Evolutionary conservation across 2,329 filamentous ascomycete genomes (phyloP).

Genomic region (Colletotrichum scovillei): DNA sequence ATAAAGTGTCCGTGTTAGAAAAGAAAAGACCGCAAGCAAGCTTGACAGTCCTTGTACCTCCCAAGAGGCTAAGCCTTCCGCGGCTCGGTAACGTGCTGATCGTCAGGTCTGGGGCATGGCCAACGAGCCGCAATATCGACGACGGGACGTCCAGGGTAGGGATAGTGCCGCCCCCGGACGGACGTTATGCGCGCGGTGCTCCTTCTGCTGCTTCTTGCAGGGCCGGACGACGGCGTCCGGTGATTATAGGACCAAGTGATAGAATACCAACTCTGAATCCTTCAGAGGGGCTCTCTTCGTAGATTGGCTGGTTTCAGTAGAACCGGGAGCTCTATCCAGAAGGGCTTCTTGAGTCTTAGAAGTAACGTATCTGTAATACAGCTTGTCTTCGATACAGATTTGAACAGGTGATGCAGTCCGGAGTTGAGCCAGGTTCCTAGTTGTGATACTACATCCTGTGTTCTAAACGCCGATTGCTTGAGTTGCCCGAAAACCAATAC

Average conservation of each 20-base stretch:
- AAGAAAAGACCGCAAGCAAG: neutral
- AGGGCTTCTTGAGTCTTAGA: neutral
- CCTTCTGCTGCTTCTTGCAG: neutral
- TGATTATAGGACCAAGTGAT: neutral
- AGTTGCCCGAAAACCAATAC: neutral
- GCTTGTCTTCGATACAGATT: neutral
- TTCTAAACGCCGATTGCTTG: neutral
- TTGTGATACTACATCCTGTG: neutral
- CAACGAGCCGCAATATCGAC: slow-evolving; percentile 6
- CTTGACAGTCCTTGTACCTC: neutral
- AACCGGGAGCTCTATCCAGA: neutral
- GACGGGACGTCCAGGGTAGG: neutral
- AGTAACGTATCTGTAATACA: slow-evolving; percentile 15
- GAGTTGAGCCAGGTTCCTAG: slow-evolving; percentile 10
- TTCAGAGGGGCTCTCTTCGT: neutral
- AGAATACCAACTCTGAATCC: neutral
- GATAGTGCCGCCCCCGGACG: neutral
- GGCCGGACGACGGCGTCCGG: neutral
- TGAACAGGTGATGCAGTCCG: neutral
- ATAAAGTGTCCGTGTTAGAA: neutral
- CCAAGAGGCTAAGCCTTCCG: neutral
- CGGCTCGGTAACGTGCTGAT: neutral
- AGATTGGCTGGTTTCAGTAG: neutral
- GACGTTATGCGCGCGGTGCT: neutral
- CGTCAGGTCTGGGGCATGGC: neutral